Evolutionary conservation across 192 early-diverging fungal species (phyloP).

Genomic region (Gigaspora rosea): DNA sequence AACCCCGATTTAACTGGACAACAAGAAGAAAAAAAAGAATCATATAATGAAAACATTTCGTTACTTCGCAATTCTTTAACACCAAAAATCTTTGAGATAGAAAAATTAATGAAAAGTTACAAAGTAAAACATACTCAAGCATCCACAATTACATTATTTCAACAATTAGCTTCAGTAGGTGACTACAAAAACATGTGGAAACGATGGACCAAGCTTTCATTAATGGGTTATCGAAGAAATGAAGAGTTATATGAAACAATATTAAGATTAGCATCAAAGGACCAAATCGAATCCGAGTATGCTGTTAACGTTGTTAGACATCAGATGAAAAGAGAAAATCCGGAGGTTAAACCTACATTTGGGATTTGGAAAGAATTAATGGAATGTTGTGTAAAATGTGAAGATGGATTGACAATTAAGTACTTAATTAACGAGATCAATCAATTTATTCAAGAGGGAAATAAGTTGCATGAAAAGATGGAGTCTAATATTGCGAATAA

Average conservation of each 20-base stretch:
- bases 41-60: background rate
- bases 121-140: conserved; percentile 8
- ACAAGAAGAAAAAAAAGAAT: background rate
- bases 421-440: background rate
- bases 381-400: background rate
- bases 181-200: background rate
- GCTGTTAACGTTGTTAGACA: conserved; percentile 13
- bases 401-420: background rate
- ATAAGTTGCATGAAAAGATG: background rate
- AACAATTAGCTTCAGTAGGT: background rate
- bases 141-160: conserved; percentile 1
- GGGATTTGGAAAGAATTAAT: background rate
- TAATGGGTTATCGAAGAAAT: conserved; percentile 6
- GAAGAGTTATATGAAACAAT: conserved; percentile 13
- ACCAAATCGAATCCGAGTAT: background rate
- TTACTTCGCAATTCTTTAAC: background rate
- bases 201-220: background rate
- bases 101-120: background rate
- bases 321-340: conserved; percentile 14
- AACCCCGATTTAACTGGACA: background rate
- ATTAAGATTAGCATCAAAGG: background rate
- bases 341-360: conserved; percentile 5
- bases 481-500: too few species aligned
- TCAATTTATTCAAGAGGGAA: background rate
- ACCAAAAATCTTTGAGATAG: conserved; percentile 3